Evolutionary conservation across 2,329 filamentous ascomycete species (phyloP).

Genomic region (Aspergillus spinulosporus): DNA sequence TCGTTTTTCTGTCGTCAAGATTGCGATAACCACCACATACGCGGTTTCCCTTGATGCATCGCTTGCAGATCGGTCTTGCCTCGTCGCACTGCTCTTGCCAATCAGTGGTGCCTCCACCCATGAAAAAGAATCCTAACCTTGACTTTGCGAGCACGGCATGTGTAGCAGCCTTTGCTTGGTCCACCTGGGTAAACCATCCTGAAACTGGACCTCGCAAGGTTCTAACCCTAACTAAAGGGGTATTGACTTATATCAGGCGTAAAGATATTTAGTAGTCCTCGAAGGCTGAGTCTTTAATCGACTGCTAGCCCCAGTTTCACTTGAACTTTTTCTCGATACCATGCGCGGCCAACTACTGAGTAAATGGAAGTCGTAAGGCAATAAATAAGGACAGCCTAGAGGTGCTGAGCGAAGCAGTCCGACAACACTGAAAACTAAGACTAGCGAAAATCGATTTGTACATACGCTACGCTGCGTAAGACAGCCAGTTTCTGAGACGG

Average conservation of each 20-base stretch:
- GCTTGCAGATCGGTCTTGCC: constrained; percentile 3
- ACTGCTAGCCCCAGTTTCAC: too few relatives aligned
- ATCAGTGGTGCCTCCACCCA: neutral
- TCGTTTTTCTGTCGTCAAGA: neutral
- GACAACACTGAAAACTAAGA: neutral
- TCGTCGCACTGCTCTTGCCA: constrained; percentile 9
- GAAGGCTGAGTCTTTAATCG: neutral
- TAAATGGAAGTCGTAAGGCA: neutral
- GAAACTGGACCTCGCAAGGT: constrained; percentile 1
- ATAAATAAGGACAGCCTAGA: neutral
- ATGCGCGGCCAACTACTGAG: neutral
- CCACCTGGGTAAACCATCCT: constrained; percentile 16
- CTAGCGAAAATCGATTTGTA: neutral
- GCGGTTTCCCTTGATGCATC: constrained; percentile 11
- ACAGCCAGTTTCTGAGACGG: neutral
- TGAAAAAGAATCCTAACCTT: constrained; percentile 2
- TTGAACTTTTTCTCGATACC: too few relatives aligned
- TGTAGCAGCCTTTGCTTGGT: constrained; percentile 12
- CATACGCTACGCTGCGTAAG: neutral
- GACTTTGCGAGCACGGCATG: constrained; percentile 15
- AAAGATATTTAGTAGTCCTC: neutral
- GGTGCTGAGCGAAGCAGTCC: neutral
- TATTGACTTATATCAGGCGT: neutral
- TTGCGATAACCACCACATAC: constrained; percentile 12
- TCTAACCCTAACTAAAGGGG: neutral